These are phyloP conservation scores for Teratosphaeria epicoccoides DNA, from an alignment of 2,329 filamentous ascomycete species.

Conservation along the genomic window DNA sequence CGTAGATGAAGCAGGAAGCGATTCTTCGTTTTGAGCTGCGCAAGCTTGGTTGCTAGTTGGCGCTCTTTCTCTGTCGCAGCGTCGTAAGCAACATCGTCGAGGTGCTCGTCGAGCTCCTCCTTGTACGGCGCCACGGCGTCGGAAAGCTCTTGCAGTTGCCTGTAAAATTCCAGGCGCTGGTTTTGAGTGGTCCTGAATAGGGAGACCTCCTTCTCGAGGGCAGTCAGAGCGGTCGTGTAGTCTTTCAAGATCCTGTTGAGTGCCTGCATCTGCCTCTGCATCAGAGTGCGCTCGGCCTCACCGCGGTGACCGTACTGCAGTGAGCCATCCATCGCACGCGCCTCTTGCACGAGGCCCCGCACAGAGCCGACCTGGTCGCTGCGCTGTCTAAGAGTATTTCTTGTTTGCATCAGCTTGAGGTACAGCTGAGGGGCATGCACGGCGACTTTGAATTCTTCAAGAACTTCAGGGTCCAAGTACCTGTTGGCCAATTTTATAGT, in stretches of 20 bases:
- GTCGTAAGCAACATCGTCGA: conserved; percentile 41
- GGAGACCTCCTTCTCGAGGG: conserved; percentile 60
- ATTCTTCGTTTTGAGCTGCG: conserved; percentile 57
- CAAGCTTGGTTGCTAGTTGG: conserved; percentile 47
- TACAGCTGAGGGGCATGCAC: conserved; percentile 63
- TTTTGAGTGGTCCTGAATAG: conserved; percentile 73
- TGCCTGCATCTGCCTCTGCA: conserved; percentile 51
- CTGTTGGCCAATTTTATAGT: conserved; percentile 13
- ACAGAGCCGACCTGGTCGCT: conserved; percentile 52
- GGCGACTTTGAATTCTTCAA: conserved; percentile 30
- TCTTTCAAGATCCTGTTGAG: conserved; percentile 44
- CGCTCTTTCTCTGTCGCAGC: conserved; percentile 39
- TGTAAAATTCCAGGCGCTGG: conserved; percentile 75
- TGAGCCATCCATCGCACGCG: conserved; percentile 52
- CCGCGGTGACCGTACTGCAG: conserved; percentile 51
- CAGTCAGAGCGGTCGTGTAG: conserved; percentile 42
- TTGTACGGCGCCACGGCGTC: conserved; percentile 73
- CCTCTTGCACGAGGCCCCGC: conserved; percentile 56
- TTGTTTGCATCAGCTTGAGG: conserved; percentile 36
- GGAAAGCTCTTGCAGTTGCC: conserved; percentile 80
- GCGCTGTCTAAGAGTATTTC: conserved; percentile 38
- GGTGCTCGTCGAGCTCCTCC: conserved; percentile 46
- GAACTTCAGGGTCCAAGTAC: conserved; percentile 43
- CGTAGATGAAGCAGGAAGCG: conserved; percentile 59
- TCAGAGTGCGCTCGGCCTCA: conserved; percentile 53